A percentile compares a stretch with the other conserved stretches of the same genome.
These are phyloP conservation scores for Verticillium tricorpus DNA, from an alignment of 2,329 filamentous ascomycete genomes.

Conservation along the genomic window DNA sequence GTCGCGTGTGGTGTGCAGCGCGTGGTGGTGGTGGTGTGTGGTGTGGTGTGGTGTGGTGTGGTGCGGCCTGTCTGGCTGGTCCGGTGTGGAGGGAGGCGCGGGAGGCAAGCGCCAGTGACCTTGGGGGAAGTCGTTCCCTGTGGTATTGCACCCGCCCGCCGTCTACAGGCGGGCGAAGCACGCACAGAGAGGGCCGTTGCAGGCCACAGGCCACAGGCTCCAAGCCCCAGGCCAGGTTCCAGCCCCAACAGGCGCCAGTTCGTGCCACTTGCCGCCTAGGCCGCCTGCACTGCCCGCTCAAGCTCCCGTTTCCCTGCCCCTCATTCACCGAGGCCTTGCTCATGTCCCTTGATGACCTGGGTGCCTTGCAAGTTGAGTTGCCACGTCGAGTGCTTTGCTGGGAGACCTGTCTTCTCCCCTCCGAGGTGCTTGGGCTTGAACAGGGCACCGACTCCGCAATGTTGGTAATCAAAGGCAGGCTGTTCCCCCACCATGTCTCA, in stretches of 20 bases:
- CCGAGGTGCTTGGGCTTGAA: not conserved
- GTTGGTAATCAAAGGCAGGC: not conserved
- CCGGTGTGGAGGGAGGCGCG: slow-evolving; percentile 4
- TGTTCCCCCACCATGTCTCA: not conserved
- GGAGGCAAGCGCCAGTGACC: not conserved
- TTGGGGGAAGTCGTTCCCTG: not conserved
- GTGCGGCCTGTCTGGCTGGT: slow-evolving; percentile 2
- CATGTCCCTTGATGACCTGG: not conserved
- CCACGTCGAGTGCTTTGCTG: no score
- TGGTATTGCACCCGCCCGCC: not conserved
- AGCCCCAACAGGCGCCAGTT: not conserved
- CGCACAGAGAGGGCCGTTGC: not conserved
- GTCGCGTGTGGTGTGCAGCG: slow-evolving; percentile 5
- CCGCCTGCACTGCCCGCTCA: slow-evolving; percentile 8
- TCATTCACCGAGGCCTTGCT: no score
- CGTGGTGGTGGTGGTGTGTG: not conserved
- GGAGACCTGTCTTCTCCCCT: not conserved
- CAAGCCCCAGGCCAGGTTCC: slow-evolving; percentile 3
- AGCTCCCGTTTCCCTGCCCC: slow-evolving; percentile 7
- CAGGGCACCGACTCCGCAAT: not conserved
- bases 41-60: slow-evolving; percentile 4
- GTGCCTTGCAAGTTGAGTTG: no score
- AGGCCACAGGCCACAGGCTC: slow-evolving; percentile 1
- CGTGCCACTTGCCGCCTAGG: slow-evolving; percentile 6
- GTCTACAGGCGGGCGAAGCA: not conserved